phyloP scores from a whole-genome alignment of 108 stramenopile species.

The Nannochloropsis salina region DNA sequence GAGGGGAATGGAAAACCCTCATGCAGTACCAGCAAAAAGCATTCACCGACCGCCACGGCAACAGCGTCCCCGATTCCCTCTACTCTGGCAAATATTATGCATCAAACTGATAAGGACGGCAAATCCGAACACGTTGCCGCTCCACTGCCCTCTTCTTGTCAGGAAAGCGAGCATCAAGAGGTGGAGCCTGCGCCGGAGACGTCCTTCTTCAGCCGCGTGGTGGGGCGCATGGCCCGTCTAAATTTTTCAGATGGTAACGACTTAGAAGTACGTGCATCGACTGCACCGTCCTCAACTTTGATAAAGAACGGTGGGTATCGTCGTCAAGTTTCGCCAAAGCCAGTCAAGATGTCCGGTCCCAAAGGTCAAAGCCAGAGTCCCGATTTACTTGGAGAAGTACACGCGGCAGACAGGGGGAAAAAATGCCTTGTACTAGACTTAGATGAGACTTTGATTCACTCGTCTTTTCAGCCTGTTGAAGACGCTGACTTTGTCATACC shows the following conservation, averaged over 20 bases:
- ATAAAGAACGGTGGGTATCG: too few relatives aligned
- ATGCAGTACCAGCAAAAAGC: not conserved
- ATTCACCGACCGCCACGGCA: not conserved
- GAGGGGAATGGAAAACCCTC: not conserved
- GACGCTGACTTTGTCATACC: constrained; percentile 84
- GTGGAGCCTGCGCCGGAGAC: not conserved
- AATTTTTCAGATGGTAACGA: too few relatives aligned
- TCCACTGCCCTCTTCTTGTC: too few relatives aligned
- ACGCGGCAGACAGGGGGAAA: constrained; percentile 22
- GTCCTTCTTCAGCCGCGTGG: not conserved
- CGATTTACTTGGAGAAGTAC: not conserved
- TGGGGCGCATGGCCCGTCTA: not conserved
- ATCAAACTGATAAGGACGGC: not conserved
- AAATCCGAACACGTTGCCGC: not conserved
- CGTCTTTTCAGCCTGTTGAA: constrained; percentile 75
- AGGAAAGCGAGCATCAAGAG: not conserved
- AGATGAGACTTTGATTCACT: constrained; percentile 96
- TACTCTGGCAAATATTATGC: not conserved
- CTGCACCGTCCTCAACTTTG: too few relatives aligned
- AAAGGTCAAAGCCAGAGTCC: too few relatives aligned
- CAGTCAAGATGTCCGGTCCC: too few relatives aligned
- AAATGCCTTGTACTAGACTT: constrained; percentile 80
- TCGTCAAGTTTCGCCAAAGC: too few relatives aligned
- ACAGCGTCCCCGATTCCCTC: not conserved
- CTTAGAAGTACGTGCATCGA: too few relatives aligned